phyloP scores from a whole-genome alignment of 495 filamentous ascomycete genomes.

The Aspergillus wentii region DNA sequence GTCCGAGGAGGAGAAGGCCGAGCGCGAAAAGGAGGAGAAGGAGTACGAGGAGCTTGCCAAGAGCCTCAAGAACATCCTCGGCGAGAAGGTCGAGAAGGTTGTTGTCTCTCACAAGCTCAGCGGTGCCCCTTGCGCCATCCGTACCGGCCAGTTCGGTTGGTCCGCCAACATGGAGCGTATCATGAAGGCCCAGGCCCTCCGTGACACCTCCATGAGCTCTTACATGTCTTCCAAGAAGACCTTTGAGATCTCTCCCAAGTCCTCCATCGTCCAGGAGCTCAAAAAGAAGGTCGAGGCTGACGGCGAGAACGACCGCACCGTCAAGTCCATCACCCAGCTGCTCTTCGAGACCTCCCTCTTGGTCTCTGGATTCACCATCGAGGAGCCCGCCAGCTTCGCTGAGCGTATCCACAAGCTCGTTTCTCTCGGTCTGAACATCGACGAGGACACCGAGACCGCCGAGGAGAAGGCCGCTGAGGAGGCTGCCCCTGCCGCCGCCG shows the following conservation, averaged over 20 bases:
- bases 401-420: conserved; percentile 99
- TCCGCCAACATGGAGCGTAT: conserved; percentile 99
- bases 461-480: conserved; percentile 61
- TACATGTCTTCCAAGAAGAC: conserved; percentile 99
- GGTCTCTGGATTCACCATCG: conserved; percentile 98
- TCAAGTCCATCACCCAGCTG: conserved; percentile 97
- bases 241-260: conserved; percentile 99
- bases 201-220: conserved; percentile 97
- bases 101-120: conserved; percentile 97
- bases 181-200: conserved; percentile 99
- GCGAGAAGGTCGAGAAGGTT: conserved; percentile 99
- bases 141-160: conserved; percentile 99
- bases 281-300: conserved; percentile 97
- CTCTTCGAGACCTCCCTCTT: conserved; percentile 97
- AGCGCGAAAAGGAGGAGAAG: conserved; percentile 96
- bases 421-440: conserved; percentile 90
- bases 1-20: conserved; percentile 97
- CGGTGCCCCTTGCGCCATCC: conserved; percentile 95
- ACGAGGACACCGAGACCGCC: conserved; percentile 77
- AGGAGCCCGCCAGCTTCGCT: conserved; percentile 94
- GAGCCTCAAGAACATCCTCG: conserved; percentile 96
- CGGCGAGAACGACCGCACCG: conserved; percentile 94
- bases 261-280: conserved; percentile 95
- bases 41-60: conserved; percentile 92
- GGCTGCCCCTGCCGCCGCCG: conserved; percentile 52